Base-by-base conservation (phyloP, 2,329 filamentous ascomycete species). In the Fusarium sp. region DNA sequence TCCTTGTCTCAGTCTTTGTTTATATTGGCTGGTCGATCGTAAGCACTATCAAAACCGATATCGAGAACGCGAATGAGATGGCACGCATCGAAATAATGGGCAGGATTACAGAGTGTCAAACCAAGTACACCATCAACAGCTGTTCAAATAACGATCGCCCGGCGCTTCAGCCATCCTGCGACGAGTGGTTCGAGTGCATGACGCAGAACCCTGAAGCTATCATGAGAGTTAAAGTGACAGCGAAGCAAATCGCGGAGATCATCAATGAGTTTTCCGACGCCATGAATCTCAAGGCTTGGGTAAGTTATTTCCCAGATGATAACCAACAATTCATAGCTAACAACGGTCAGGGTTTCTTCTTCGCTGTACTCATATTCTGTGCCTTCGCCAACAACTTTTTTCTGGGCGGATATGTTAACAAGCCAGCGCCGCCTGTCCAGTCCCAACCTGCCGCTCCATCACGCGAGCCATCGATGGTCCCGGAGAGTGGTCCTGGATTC, bases 261-360 rank as follows among this genome's bases (percentile, higher is more conserved):
- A 91, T 98, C 79, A 98, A 98, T 78, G 91, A 91, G 75, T 98
- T 98, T 78, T 90, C 97, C 7, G 93, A 97, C 74, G 90, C 93
- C 8, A 94, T 98, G 79, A 93, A 91, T 69, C 91, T 93, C 80
- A 98, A 98, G 80, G 85, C 86, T 12, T 86, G 86, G 81, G 86
- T 88, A 79, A 70, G 84, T 78, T 25, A 19, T 14, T 14, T 31
- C 19, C 34, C 14, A 10, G 6, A 12, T 45, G 11, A 7, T 19
- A 45, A n/a, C 50, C 21, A 16, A 13, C 9, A 16, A 11, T 25
- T 46, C 44, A 26, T 14, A 57, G 58, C 70, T 74, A 62, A 74
- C 56, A 18, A 19, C 50, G 10, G 6, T 28, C 48, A 88, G 85
- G 82, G 82, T 3, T 86, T 88, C 65, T 81, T 88, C 58, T 77